Conservation (phyloP, 768 basidiomycete genomes). For the Neoboletus magnificus region DNA sequence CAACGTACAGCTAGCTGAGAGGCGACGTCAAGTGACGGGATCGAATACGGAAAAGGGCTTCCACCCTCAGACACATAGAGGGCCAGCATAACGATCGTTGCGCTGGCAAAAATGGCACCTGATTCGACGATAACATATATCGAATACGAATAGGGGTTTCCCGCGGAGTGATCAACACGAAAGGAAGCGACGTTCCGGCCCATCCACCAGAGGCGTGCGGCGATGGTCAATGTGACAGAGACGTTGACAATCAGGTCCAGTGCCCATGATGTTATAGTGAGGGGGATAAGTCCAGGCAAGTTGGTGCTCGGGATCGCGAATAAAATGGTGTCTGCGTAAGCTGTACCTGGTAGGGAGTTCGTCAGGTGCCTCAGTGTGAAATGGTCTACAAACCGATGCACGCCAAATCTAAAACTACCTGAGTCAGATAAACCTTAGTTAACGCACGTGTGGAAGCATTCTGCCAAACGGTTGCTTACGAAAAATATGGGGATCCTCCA, state of each 20-base stretch:
- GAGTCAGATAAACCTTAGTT: background rate
- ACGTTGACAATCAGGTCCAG: conserved; percentile 22
- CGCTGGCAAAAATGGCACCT: conserved; percentile 16
- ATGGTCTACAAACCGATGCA: conserved; percentile 16
- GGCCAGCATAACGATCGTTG: conserved; percentile 17
- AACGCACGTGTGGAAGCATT: background rate
- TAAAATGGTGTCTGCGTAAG: conserved; percentile 9
- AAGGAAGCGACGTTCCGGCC: conserved; percentile 10
- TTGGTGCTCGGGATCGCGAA: conserved; percentile 9
- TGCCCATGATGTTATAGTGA: conserved; percentile 15
- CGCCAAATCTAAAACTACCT: conserved; percentile 20
- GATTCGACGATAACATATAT: conserved; percentile 21
- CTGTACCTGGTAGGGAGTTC: conserved; percentile 1
- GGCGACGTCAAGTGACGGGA: conserved; percentile 15
- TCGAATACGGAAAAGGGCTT: conserved; percentile 8
- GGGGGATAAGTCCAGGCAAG: conserved; percentile 1
- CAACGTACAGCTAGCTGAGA: conserved; percentile 20
- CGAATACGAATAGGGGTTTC: conserved; percentile 9
- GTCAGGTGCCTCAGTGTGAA: background rate
- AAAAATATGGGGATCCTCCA: conserved; percentile 20
- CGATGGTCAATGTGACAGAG: conserved; percentile 21
- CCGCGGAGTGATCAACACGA: background rate
- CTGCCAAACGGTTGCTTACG: conserved; percentile 3
- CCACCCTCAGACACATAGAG: conserved; percentile 7
- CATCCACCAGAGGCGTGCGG: conserved; percentile 19